Base-by-base conservation (phyloP, 2,329 filamentous ascomycete species). In the Sporothrix brunneoviolacea region DNA sequence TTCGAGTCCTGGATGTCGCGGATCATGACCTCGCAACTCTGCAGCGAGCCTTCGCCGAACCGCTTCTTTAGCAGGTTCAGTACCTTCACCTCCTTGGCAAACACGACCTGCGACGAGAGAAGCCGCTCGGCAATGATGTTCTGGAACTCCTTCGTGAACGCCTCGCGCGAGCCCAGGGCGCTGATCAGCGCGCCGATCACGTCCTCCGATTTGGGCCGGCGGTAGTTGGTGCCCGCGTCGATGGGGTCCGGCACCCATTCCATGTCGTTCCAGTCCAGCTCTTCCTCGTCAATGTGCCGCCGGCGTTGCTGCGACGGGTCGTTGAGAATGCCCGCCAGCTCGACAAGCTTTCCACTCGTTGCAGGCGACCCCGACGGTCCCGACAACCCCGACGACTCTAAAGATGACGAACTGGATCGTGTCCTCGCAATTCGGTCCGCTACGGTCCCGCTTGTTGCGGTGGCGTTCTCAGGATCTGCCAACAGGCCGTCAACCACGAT, bases 21-120 rank as follows among this genome's bases (percentile, higher is more conserved):
- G 51, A 98, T 79, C 93, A 98, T 98, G 60, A 98, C 93, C 63
- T 98, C 91, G 66, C 91, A 96, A 43, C 88, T 87, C 64, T 97
- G 93, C 40, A 98, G 72, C 15, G 88, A 83, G 24, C 79, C 77
- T 57, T 96, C 89, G 21, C 91, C 91, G 51, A 96, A 91, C 8
- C 91, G 83, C 54, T 88, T 77, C 70, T 96, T 96, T 53, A 98
- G 77, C 9, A 97, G 76, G 51, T 91, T 83, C 6, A 97, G 76
- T 4, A 96, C 86, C 50, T 86, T 84, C 48, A 88, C 79, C 66
- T 86, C 93, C 64, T 89, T 89, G 53, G 86, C 78, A 59, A 90
- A 94, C 21, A 79, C 74, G 16, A 78, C 73, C 54, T 84, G 83
- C 41, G 79, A 80, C 52, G 74, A 80, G 6, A 86, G 68, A 3